Evolutionary conservation across 306 rosid species (phyloP), one percentile per base, ranked within the genome.

Genomic region (Luffa acutangula): DNA sequence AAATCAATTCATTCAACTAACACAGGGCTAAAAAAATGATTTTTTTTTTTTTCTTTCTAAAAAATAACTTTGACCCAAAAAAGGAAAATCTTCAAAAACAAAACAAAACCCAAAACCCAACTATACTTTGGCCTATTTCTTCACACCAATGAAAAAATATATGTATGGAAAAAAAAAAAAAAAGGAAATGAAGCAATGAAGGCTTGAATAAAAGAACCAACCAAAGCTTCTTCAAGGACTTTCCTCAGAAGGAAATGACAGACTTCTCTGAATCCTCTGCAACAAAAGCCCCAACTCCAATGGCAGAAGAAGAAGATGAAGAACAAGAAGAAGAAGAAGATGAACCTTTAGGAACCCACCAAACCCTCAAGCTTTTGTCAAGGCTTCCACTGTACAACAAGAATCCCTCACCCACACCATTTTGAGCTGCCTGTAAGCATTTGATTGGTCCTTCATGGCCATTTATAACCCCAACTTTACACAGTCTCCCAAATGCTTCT

Each of bases 401-500:
- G 80, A 95, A 89, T 1, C 98, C 98, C 10, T 83, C 90, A 5
- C 93, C 97, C 81, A 92, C 84, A 77, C 83, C 85, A 78, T 72
- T 83, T 17, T 86, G 76, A 7, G 90, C 89, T 3, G 88, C 96
- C 76, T 95, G 97, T 86, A 95, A 87, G 67, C 98, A 92, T 84
- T 91, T 95, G 31, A 95, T 93, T 34, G 98, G 98, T 3, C 98
- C 98, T 87, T 89, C 88, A 84, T 95, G 98, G 13, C 98, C 98
- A 63, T 39, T 72, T 37, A 95, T 84, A 1, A 87, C 79, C 4
- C 91, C 90, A 81, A 95, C 80, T 80, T 85, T 95, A 81, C 89
- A 79, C 78, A 95, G 78, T 82, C 84, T 90, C 15, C 96, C 97
- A 82, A 81, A 89, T 82, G 85, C 66, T 56, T 87, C 90, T 81